Base-by-base conservation (phyloP, 192 early-diverging fungal genomes). In the Coemansia sp. region DNA sequence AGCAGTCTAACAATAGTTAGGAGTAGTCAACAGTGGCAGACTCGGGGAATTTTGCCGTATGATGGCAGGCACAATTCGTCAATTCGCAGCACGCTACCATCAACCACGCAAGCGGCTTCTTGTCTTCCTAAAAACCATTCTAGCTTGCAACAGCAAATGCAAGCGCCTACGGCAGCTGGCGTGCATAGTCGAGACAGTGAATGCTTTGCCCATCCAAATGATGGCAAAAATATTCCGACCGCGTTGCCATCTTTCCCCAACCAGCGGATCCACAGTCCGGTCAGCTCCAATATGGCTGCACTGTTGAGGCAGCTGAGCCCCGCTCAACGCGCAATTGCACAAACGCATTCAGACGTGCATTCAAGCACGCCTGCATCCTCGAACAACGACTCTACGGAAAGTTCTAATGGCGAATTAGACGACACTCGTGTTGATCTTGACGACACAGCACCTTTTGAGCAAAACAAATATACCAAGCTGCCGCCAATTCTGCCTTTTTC, bases 361-460 rank as follows among this genome's bases (percentile, higher is more conserved):
- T 20, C 49, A 19, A 19, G 20, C 17, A 52, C 23, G 20, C 11
- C 20, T 5, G 20, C 51, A 52, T 52, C 23, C 23, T 22, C 2
- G 11, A 52, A 52, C 20, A 25, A 52, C 5, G 23, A 52, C 23
- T 17, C 51, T 20, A 23, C 12, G 8, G 22, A 52, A 5, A 52
- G 51, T 20, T 22, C 23, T 25, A 62, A 52, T 10, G 62, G 26
- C 5, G 72, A 74, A 1, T 57, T 68, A 2, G 72, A 74, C 47
- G 31, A 54, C 34, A 74, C 72, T 10, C 67, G 38, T n/a, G 62
- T 74, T 53, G 66, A 74, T 12, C 55, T 74, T n/a, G 51, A 50
- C 20, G 23, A 8, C 12, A 12, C 14, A 12, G 42, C 12, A 46
- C n/a, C 14, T 17, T 17, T 46, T 17, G 14, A 46, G 42, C 42